Evolutionary conservation across 2,329 filamentous ascomycete genomes (phyloP), one percentile per base, ranked within the genome.

Genomic region (Tolypocladium endophyticum): DNA sequence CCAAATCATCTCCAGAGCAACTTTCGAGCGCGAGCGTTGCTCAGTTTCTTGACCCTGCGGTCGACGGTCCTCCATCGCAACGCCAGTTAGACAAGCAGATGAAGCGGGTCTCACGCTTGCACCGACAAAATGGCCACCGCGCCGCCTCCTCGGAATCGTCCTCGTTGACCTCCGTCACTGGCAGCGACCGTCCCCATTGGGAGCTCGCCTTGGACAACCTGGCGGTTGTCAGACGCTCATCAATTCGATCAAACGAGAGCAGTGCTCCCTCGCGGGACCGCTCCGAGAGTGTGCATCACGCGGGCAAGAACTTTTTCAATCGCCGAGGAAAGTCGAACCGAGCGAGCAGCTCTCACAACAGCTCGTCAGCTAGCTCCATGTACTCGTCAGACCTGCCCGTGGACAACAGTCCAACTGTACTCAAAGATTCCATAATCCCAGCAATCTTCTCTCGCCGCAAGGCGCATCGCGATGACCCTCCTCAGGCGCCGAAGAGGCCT

Each of bases 31-130:
- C 59, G 14, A 60, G 57, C 36, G 41, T 75, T 55, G 67, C 73
- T 61, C 78, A 81, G 60, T 74, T 82, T 58, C 71, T 87, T 60
- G 82, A 80, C 61, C 82, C 84, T 56, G 79, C 84, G 62, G 72
- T 86, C 59, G 82, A 87, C 65, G 81, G 81, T 23, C 83, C 84
- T 47, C 83, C 84, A 0, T 87, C 84, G 39, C 82, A 84, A 65
- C 80, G 83, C 64, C 81, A 81, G 60, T 74, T 85, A 58, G 84
- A 76, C 69, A 80, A 81, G 69, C 81, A 85, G 71, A 79, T 84
- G 77, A 84, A 79, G 70, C 76, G 78, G 67, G 76, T 77, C 30
- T 81, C 82, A 30, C 73, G 76, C 57, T 64, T 73, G 52, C 70
- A 71, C 60, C 67, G 69, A 30, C 64, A 67, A 16, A 62, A 63